phyloP scores from a whole-genome alignment of 495 filamentous ascomycete species.

The Hypoxylon crocopeplum region DNA sequence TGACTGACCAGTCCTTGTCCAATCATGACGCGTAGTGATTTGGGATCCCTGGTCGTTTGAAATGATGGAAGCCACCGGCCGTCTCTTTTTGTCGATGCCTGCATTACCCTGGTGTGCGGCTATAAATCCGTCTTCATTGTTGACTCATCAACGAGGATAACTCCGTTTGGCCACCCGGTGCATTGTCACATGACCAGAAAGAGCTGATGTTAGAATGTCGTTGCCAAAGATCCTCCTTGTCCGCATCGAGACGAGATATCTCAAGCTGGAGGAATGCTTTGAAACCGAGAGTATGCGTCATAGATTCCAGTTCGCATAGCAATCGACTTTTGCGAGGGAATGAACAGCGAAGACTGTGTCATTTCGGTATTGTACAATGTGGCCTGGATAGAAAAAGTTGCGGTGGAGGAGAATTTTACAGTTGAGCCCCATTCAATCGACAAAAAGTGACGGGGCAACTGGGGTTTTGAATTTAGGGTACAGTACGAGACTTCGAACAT shows the following conservation, averaged over 20 bases:
- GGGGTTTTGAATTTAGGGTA: neutral
- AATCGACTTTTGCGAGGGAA: too few species aligned
- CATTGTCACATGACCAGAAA: slow-evolving; percentile 33
- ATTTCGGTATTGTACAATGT: slow-evolving; percentile 13
- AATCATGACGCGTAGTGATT: slow-evolving; percentile 43
- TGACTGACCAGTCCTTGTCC: slow-evolving; percentile 22
- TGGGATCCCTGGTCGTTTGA: slow-evolving; percentile 31
- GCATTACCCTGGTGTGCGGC: slow-evolving; percentile 8
- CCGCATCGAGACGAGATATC: slow-evolving; percentile 3
- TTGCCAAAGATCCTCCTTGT: slow-evolving; percentile 25
- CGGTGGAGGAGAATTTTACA: slow-evolving; percentile 20
- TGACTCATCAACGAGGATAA: slow-evolving; percentile 28
- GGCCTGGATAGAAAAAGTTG: slow-evolving; percentile 16
- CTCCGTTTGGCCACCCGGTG: slow-evolving; percentile 17
- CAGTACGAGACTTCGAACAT: too few species aligned
- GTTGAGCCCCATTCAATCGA: slow-evolving; percentile 13
- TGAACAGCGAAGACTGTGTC: neutral
- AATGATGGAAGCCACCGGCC: slow-evolving; percentile 40
- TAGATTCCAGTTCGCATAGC: neutral
- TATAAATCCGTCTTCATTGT: slow-evolving; percentile 24
- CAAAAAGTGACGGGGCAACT: slow-evolving; percentile 3
- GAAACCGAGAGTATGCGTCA: neutral
- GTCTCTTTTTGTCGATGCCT: slow-evolving; percentile 11
- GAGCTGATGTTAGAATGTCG: slow-evolving; percentile 30
- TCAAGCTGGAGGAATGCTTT: neutral